Percentiles rank a stretch among this genome's conserved stretches.
These are phyloP conservation scores for Claviceps sorghi DNA, from an alignment of 2,329 filamentous ascomycete genomes.

Conservation along the genomic window DNA sequence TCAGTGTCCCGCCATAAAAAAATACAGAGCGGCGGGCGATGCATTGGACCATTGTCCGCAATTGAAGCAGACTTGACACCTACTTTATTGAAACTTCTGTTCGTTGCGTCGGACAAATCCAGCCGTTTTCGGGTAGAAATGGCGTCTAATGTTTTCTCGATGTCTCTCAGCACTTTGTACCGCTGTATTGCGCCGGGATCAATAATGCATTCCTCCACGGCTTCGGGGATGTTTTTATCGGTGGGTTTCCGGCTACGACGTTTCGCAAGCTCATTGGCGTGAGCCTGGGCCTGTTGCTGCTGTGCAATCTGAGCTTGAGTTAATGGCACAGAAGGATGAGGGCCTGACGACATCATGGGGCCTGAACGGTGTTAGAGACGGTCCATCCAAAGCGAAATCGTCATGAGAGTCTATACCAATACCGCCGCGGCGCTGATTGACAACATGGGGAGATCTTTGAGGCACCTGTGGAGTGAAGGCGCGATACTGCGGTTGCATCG, in stretches of 20 bases:
- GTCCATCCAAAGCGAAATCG: neutral
- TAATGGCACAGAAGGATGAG: constrained; percentile 35
- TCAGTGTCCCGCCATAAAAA: constrained; percentile 8
- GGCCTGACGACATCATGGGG: constrained; percentile 41
- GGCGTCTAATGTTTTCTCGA: constrained; percentile 79
- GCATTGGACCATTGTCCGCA: neutral
- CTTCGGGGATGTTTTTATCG: constrained; percentile 88
- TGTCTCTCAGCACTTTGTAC: constrained; percentile 71
- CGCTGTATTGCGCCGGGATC: constrained; percentile 61
- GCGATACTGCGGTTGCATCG: constrained; percentile 41
- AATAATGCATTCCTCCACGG: constrained; percentile 67
- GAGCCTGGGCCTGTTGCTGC: constrained; percentile 36
- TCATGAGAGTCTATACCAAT: constrained; percentile 28
- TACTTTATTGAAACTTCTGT: constrained; percentile 52
- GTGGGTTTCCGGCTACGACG: constrained; percentile 79
- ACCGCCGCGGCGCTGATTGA: constrained; percentile 35
- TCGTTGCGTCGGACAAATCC: constrained; percentile 41
- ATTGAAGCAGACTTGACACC: neutral
- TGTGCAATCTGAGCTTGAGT: constrained; percentile 38
- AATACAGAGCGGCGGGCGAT: neutral
- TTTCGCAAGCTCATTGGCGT: constrained; percentile 54
- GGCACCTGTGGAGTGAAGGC: constrained; percentile 35
- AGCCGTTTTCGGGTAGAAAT: constrained; percentile 88
- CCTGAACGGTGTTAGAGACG: constrained; percentile 20
- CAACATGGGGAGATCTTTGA: constrained; percentile 33